Evolutionary conservation across 805 yeast species (phyloP), one percentile per base, ranked within the genome.

Genomic region (Starmera pachycereana): DNA sequence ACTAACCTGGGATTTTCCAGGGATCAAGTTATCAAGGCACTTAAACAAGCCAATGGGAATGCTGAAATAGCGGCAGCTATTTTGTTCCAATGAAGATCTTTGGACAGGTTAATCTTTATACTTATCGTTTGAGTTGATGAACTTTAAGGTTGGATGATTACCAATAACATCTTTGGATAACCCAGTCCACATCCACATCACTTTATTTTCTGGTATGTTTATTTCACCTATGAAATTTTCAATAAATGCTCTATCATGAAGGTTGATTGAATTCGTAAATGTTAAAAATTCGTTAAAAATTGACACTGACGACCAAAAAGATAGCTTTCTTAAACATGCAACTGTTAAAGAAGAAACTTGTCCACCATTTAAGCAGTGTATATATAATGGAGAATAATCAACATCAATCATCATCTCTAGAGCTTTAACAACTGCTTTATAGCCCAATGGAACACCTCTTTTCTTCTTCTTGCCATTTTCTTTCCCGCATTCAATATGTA

Each of bases 311-410:
- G 92, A 80, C 98, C 98, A 92, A 49, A 81, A 76, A 22, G 86
- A 82, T 14, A 84, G 62, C 49, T 84, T 84, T 30, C 98, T 62
- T 32, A 88, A 62, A 56, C 97, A 88, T 4, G 96, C 97, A 19
- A 90, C 72, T 2, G 86, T 76, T 36, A 92, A 64, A 19, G 90
- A 76, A 0, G 95, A 85, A 2, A 85, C 81, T 47, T 86, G 88
- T 9, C 95, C 88, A 0, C 97, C 97, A 54, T 87, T 89, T 22
- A 79, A 63, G 58, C 97, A 90, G 59, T 90, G 96, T 6, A 90
- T 57, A 55, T 83, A 89, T 2, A 82, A 65, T 1, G 97, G 96
- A 10, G 79, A 73, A 46, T 69, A 63, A 14, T 71, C 69, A 19
- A 67, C 63, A 52, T 81, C 76, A 12, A 81, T 65, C 43, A 88